Evolutionary conservation across 495 filamentous ascomycete genomes (phyloP).

Genomic region (Penicillium subrubescens): DNA sequence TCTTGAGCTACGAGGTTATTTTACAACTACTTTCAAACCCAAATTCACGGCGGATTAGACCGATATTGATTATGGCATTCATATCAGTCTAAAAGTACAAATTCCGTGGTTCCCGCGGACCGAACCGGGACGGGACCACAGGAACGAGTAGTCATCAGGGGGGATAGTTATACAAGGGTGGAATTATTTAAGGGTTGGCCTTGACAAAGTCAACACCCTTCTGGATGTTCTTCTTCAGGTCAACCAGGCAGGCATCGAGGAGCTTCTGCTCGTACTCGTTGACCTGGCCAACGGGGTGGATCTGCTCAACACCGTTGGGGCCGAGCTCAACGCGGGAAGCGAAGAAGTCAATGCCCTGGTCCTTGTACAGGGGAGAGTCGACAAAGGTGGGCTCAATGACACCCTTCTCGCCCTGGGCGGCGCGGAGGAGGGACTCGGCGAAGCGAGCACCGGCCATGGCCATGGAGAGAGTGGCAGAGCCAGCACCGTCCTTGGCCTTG

Average conservation of each 20-base stretch:
- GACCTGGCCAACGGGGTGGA: slow-evolving; percentile 79
- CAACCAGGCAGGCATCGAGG: slow-evolving; percentile 76
- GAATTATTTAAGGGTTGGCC: slow-evolving; percentile 62
- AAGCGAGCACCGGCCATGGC: slow-evolving; percentile 98
- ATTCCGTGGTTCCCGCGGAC: slow-evolving; percentile 9
- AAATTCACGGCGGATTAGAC: slow-evolving; percentile 15
- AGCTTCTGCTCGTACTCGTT: slow-evolving; percentile 86
- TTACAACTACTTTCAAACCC: not conserved
- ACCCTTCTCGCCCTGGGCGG: slow-evolving; percentile 90
- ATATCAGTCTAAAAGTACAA: slow-evolving; percentile 30
- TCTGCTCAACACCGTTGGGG: slow-evolving; percentile 93
- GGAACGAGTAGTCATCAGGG: slow-evolving; percentile 12
- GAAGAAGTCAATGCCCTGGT: slow-evolving; percentile 95
- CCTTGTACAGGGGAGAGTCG: slow-evolving; percentile 95
- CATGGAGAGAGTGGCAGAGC: slow-evolving; percentile 98
- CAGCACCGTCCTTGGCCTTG: slow-evolving; percentile 97
- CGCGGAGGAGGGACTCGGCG: slow-evolving; percentile 91
- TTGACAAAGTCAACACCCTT: slow-evolving; percentile 75
- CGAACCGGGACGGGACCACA: not conserved
- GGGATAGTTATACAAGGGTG: slow-evolving; percentile 25
- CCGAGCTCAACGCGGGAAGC: slow-evolving; percentile 91
- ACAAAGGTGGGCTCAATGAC: slow-evolving; percentile 96
- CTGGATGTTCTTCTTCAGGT: slow-evolving; percentile 88
- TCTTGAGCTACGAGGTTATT: no score
- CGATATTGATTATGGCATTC: slow-evolving; percentile 23